Conservation (phyloP, 495 filamentous ascomycete species). For the Amniculicola lignicola region DNA sequence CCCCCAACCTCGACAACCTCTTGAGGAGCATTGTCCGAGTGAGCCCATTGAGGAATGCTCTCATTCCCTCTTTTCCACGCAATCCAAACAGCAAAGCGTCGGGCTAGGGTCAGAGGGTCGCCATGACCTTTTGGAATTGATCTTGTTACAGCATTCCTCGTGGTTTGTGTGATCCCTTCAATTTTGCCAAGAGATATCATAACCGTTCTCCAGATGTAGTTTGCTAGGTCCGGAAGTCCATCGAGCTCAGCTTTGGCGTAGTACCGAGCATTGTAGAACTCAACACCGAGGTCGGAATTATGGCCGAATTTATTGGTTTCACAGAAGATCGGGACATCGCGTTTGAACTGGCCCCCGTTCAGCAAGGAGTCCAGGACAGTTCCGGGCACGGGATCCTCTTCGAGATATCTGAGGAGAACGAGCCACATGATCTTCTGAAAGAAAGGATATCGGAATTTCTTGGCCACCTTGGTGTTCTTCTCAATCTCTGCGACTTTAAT, state of each 20-base stretch:
- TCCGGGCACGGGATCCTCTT: slow-evolving; percentile 62
- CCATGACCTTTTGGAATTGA: slow-evolving; percentile 63
- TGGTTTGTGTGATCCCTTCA: slow-evolving; percentile 57
- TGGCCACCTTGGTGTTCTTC: slow-evolving; percentile 66
- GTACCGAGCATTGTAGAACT: slow-evolving; percentile 58
- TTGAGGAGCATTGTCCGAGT: slow-evolving; percentile 39
- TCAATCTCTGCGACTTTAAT: slow-evolving; percentile 69
- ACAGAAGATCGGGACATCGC: slow-evolving; percentile 55
- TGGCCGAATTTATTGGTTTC: slow-evolving; percentile 57
- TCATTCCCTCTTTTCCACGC: slow-evolving; percentile 75
- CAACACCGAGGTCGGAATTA: slow-evolving; percentile 46
- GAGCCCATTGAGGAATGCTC: slow-evolving; percentile 62
- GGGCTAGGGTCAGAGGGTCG: slow-evolving; percentile 60
- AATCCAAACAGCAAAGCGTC: slow-evolving; percentile 66
- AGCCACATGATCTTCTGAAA: slow-evolving; percentile 78
- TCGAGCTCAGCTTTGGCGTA: slow-evolving; percentile 69
- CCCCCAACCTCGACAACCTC: slow-evolving; percentile 26
- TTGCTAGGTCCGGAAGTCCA: slow-evolving; percentile 59
- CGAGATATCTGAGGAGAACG: slow-evolving; percentile 62
- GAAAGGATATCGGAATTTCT: slow-evolving; percentile 68
- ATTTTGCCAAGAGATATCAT: slow-evolving; percentile 63
- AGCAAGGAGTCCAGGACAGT: slow-evolving; percentile 56
- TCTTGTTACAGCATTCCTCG: slow-evolving; percentile 56
- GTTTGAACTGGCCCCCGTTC: slow-evolving; percentile 55
- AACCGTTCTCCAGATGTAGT: slow-evolving; percentile 66